phyloP scores from a whole-genome alignment of 2,329 filamentous ascomycete genomes.

The Didymella glomerata region DNA sequence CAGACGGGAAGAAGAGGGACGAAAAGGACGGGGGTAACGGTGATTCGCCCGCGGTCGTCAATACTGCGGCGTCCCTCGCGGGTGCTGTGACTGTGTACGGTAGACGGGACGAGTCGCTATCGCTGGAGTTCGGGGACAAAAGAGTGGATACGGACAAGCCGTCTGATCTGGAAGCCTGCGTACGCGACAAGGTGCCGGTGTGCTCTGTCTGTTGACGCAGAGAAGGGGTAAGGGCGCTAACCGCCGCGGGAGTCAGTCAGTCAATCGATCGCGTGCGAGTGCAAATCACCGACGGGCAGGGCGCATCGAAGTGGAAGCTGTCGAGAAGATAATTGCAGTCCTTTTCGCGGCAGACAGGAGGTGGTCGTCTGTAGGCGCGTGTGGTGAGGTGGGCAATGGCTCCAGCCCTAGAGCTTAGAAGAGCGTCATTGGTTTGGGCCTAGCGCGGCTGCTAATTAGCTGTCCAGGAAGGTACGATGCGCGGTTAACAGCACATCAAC shows the following conservation, averaged over 20 bases:
- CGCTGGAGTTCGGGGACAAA: conserved; percentile 44
- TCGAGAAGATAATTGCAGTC: conserved; percentile 26
- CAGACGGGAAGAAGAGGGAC: conserved; percentile 66
- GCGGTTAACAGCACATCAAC: conserved; percentile 19
- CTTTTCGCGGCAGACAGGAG: conserved; percentile 16
- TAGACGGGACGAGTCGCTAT: conserved; percentile 32
- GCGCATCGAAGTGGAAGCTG: conserved; percentile 37
- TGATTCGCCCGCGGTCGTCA: conserved; percentile 60
- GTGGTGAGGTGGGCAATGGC: conserved; percentile 29
- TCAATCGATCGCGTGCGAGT: conserved; percentile 34
- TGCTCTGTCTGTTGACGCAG: conserved; percentile 32
- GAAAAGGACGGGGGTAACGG: conserved; percentile 69
- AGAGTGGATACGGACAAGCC: conserved; percentile 57
- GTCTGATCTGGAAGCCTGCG: conserved; percentile 52
- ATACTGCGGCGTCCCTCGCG: conserved; percentile 47
- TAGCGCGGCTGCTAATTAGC: conserved; percentile 33
- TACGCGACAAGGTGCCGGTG: conserved; percentile 56
- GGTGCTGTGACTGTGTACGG: conserved; percentile 42
- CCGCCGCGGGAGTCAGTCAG: conserved; percentile 29
- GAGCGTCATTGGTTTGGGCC: conserved; percentile 28
- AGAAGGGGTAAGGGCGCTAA: conserved; percentile 42
- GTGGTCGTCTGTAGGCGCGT: conserved; percentile 26
- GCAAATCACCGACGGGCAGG: conserved; percentile 33
- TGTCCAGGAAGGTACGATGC: conserved; percentile 19
- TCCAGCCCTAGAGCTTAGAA: conserved; percentile 16